Percentiles rank a stretch among this genome's conserved stretches.
Evolutionary conservation across 2,329 filamentous ascomycete species (phyloP).

Genomic region (Penicillium frequentans): DNA sequence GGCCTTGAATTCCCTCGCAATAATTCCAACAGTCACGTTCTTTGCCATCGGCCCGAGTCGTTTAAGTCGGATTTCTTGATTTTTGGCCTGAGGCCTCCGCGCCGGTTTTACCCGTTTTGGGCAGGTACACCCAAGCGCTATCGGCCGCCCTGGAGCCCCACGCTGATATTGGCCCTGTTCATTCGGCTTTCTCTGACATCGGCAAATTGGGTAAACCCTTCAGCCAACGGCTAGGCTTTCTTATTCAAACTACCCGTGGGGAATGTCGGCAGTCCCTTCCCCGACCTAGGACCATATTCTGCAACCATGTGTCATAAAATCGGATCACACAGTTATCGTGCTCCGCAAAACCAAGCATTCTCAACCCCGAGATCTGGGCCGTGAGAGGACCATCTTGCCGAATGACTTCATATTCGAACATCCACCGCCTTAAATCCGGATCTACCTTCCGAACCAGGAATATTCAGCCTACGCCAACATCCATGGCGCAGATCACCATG

Average conservation of each 20-base stretch:
- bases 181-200: not conserved
- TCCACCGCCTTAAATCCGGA: conserved; percentile 4
- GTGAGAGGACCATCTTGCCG: conserved; percentile 1
- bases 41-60: not conserved
- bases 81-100: conserved; percentile 1
- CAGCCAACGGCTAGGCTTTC: not conserved
- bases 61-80: not conserved
- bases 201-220: not conserved
- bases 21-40: not conserved
- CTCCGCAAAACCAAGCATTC: not conserved
- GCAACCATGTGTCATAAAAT: conserved; percentile 14
- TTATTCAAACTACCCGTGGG: not conserved
- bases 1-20: conserved; percentile 18
- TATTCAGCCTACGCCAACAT: conserved; percentile 2
- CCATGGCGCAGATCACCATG: conserved; percentile 7
- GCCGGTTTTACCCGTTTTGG: conserved; percentile 8
- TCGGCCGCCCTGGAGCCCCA: not conserved
- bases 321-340: not conserved
- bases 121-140: conserved; percentile 21
- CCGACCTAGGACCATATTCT: not conserved
- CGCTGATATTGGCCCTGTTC: not conserved
- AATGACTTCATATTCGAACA: conserved; percentile 11
- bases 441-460: conserved; percentile 21
- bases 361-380: not conserved
- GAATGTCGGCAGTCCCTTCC: not conserved